phyloP scores from a whole-genome alignment of 805 yeast genomes.

The Yarrowia deformans region DNA sequence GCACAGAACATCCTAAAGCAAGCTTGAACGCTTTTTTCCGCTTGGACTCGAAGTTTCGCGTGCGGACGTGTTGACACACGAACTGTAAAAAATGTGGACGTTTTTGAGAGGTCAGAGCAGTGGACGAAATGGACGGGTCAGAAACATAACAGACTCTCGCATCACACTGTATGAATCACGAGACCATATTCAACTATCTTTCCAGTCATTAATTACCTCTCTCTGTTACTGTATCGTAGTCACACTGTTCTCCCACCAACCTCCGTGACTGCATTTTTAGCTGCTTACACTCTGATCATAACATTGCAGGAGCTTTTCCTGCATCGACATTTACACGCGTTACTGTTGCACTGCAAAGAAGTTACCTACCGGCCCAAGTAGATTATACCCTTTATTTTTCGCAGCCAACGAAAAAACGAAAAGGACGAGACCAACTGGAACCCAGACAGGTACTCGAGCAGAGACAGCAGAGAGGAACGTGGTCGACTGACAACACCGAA shows the following conservation, averaged over 20 bases:
- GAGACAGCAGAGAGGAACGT: background rate
- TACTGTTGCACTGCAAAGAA: background rate
- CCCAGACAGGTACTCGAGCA: background rate
- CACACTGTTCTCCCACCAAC: too few species aligned
- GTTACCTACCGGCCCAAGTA: too few species aligned
- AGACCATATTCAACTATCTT: too few species aligned
- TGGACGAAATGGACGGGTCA: too few species aligned
- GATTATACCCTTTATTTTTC: too few species aligned
- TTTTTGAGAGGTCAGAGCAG: background rate
- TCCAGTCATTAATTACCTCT: too few species aligned
- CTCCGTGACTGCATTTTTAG: constrained; percentile 1
- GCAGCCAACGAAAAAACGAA: too few species aligned
- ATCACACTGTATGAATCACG: too few species aligned
- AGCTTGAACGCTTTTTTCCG: background rate
- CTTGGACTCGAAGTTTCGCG: background rate
- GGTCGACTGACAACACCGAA: too few species aligned
- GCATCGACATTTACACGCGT: constrained; percentile 16
- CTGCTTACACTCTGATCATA: constrained; percentile 8
- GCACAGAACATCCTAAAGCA: background rate
- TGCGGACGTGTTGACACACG: constrained; percentile 22
- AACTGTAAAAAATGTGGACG: background rate
- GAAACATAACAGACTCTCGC: too few species aligned
- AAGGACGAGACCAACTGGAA: too few species aligned
- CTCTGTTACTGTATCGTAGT: too few species aligned
- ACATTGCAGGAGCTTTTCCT: constrained; percentile 26